Conservation (phyloP, 2,329 filamentous ascomycete species). For the Fusarium abutilonis region DNA sequence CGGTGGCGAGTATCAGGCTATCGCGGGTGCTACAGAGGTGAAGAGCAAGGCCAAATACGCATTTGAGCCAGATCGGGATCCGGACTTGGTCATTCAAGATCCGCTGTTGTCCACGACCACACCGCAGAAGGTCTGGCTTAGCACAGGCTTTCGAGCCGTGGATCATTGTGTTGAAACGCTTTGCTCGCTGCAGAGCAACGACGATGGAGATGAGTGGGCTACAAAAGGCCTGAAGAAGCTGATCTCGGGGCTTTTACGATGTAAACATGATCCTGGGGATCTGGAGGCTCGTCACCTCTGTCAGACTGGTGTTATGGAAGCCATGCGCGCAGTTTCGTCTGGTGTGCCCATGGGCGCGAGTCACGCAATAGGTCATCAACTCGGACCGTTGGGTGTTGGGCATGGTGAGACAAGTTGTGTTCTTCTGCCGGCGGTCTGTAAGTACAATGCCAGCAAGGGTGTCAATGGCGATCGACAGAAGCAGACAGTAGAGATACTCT, state of each 20-base stretch:
- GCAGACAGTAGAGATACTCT: background rate
- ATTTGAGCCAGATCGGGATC: constrained; percentile 6
- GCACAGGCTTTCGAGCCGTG: constrained; percentile 1
- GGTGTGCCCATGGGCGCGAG: constrained; percentile 17
- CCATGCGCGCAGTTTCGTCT: constrained; percentile 17
- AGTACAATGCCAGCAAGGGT: constrained; percentile 4
- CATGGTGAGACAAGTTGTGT: constrained; percentile 21
- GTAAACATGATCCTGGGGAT: constrained; percentile 4
- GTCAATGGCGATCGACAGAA: constrained; percentile 1
- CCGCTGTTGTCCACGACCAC: constrained; percentile 10
- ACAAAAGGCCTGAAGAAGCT: background rate
- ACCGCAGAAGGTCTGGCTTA: constrained; percentile 6
- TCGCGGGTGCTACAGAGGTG: constrained; percentile 9
- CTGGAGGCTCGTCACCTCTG: constrained; percentile 14
- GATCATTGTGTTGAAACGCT: constrained; percentile 13
- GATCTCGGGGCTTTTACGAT: constrained; percentile 1
- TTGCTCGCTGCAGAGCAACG: constrained; percentile 14
- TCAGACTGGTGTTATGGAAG: constrained; percentile 1
- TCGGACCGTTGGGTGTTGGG: constrained; percentile 8
- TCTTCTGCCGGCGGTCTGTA: constrained; percentile 17
- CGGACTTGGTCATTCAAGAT: constrained; percentile 8
- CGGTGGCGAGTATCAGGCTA: constrained; percentile 16
- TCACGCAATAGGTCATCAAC: constrained; percentile 23
- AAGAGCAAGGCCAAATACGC: constrained; percentile 11
- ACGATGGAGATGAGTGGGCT: background rate